These are phyloP conservation scores for Dothistroma septosporum DNA, from an alignment of 2,329 filamentous ascomycete species.

Conservation along the genomic window DNA sequence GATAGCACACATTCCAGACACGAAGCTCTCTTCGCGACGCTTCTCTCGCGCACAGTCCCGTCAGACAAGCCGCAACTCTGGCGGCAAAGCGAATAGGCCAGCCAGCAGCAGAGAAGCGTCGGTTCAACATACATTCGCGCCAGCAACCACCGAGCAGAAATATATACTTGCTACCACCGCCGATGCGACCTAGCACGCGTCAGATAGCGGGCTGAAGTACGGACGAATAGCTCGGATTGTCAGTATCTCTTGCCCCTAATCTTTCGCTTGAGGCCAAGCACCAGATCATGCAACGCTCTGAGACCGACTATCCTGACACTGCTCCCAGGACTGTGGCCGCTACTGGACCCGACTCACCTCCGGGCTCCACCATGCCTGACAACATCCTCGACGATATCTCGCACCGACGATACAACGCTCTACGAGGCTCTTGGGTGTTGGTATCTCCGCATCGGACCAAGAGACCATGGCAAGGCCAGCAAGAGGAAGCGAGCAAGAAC, in stretches of 20 bases:
- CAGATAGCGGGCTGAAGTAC: constrained; percentile 7
- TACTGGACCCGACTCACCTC: constrained; percentile 17
- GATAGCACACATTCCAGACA: neutral
- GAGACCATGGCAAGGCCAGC: constrained; percentile 81
- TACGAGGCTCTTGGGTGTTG: constrained; percentile 85
- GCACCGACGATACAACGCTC: constrained; percentile 86
- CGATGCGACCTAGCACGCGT: neutral
- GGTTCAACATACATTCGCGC: neutral
- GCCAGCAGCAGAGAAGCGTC: neutral
- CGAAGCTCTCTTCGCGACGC: neutral
- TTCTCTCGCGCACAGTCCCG: neutral
- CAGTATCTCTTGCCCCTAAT: constrained; percentile 4
- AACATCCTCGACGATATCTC: constrained; percentile 83
- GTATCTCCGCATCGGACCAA: constrained; percentile 96
- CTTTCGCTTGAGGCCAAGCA: constrained; percentile 23
- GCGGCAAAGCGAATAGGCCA: neutral
- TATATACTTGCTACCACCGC: neutral
- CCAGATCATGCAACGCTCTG: constrained; percentile 19
- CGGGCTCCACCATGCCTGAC: constrained; percentile 40
- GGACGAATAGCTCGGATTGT: constrained; percentile 9
- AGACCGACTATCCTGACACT: constrained; percentile 22
- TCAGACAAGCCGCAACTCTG: neutral
- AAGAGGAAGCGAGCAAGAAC: constrained; percentile 47
- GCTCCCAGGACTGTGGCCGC: constrained; percentile 9
- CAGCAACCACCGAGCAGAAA: neutral